Evolutionary conservation across 2,329 filamentous ascomycete genomes (phyloP), one percentile per base, ranked within the genome.

Genomic region (Byssothecium circinans): DNA sequence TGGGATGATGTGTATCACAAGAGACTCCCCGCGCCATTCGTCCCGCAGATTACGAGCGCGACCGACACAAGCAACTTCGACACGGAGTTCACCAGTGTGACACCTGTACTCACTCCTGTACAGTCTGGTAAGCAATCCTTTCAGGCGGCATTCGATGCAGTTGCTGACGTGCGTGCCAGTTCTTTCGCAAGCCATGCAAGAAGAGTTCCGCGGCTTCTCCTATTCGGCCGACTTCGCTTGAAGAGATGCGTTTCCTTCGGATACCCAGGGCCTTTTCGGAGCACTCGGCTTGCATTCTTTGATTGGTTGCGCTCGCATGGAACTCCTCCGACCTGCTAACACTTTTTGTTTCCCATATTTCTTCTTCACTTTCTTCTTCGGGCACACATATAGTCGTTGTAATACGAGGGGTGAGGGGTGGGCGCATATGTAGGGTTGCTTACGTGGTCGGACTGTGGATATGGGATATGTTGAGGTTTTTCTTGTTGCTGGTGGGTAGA

Each of bases 31-130:
- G 88, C 94, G 44, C 94, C 94, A 0, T 97, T 96, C 77, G 74
- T 91, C 72, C 94, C 94, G 15, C 83, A 84, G 30, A 95, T 99
- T 64, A 94, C 88, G 74, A 95, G 83, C 69, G 83, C 91, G 8
- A 96, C 94, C 35, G 94, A 99, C 76, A 99, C 94, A n/a, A 96
- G 91, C 80, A 99, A 99, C 76, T 99, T 99, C 72, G 94, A 99
- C 70, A 90, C 89, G 38, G 94, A 99, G 71, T 99, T 99, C 70
- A 99, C 94, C 1, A 97, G 92, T 67, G 94, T 99, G 45, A 99
- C 94, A 34, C 94, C 94, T 1, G 94, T 99, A 48, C 81, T 99
- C 59, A 99, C 94, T 23, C 94, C 94, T 42, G 94, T 99, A 45
- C 91, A 97, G 75, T 95, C 90, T 74, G 91, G 91, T 95, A 87